Evolutionary conservation across 495 filamentous ascomycete genomes (phyloP).

Genomic region (Aspergillus sparsus): DNA sequence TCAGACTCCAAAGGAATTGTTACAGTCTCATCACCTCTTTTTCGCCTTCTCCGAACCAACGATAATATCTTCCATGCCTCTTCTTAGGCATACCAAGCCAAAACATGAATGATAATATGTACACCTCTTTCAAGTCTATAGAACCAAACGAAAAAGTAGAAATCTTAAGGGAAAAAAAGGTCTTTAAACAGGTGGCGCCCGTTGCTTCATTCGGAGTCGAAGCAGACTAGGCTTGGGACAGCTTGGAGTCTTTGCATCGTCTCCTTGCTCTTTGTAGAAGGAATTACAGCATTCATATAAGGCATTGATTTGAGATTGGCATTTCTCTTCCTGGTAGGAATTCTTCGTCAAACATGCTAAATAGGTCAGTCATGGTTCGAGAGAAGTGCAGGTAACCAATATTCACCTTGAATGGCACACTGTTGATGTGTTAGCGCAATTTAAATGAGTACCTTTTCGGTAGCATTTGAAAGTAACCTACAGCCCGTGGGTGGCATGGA

Average conservation of each 20-base stretch:
- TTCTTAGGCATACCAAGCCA: not conserved
- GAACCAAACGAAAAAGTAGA: not conserved
- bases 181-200: constrained; percentile 44
- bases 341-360: constrained; percentile 81
- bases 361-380: constrained; percentile 21
- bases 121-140: not conserved
- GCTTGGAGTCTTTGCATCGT: constrained; percentile 72
- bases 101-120: constrained; percentile 17
- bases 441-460: constrained; percentile 2
- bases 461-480: constrained; percentile 48
- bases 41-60: not conserved
- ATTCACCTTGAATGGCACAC: constrained; percentile 89
- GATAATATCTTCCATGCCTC: not conserved
- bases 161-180: not conserved
- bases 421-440: constrained; percentile 32
- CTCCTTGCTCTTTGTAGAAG: constrained; percentile 82
- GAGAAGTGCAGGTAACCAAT: not conserved
- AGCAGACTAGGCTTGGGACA: constrained; percentile 84
- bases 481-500: constrained; percentile 86
- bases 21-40: constrained; percentile 32
- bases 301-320: constrained; percentile 77
- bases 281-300: constrained; percentile 91
- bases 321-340: constrained; percentile 86
- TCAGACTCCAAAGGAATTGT: constrained; percentile 53
- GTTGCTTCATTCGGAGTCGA: constrained; percentile 84